Base-by-base conservation (phyloP, 768 basidiomycete species). In the Chalciporus pseudorubinellus region DNA sequence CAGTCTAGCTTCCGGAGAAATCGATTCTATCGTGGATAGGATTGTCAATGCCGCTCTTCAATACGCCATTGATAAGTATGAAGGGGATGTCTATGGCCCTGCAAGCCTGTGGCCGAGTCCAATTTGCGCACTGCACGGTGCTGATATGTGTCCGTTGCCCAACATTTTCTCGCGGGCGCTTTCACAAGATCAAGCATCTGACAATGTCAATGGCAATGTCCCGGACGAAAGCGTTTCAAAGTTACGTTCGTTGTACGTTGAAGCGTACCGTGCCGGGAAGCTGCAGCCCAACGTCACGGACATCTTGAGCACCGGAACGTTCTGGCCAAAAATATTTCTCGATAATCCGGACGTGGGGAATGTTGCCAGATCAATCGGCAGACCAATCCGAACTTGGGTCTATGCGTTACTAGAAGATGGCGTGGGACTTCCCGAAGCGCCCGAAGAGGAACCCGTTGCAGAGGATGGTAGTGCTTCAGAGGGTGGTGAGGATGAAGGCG, bases 311-410 rank as follows among this genome's bases (percentile, higher is more conserved):
- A 82, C 85, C 0, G 79, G 77, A 16, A 82, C 87, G 1, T 83
- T 74, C 51, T 92, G 87, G 87, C 82, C 86, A 5, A 72, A 75
- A 29, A 63, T 84, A n/a, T 90, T 89, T 64, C 76, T 92, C 18
- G 90, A 92, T 53, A 79, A 83, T 57, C 90, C 90, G 0, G 89
- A 92, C 65, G 45, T 77, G 26, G 87, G 89, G 63, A 81, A 81
- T 1, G 84, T 86, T 11, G 72, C 79, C 18, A 70, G 80, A 50
- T 83, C 78, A 48, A 77, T 91, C 12, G 83, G 83, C 5, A 69
- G 82, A 26, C 79, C 81, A 1, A 75, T 91, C 43, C 77, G 86
- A 14, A 63, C 71, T 45, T 89, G 85, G 84, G 70, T 77, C 26
- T 87, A 88, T 62, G 76, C 87, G 0, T 72, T 91, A 21, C 60